Conservation (phyloP, 2,329 filamentous ascomycete genomes). For the Ceratocystis papillata region DNA sequence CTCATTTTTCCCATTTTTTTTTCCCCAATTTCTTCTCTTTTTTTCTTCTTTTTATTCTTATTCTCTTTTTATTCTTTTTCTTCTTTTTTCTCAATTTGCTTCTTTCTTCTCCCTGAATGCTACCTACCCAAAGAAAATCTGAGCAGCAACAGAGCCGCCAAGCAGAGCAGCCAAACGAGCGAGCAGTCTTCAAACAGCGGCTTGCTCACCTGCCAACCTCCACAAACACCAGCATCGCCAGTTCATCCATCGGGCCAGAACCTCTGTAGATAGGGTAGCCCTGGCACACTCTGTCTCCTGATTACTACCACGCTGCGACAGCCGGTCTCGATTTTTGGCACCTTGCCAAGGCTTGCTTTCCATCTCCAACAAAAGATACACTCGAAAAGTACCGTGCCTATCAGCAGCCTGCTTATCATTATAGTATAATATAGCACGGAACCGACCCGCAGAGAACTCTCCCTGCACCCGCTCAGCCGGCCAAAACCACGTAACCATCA, state of each 20-base stretch:
- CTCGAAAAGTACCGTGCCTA: not conserved
- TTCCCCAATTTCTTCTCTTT: not conserved
- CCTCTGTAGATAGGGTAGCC: too few species aligned
- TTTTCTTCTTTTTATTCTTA: not conserved
- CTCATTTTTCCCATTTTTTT: not conserved
- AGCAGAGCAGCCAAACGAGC: too few species aligned
- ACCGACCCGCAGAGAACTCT: not conserved
- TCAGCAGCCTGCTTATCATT: not conserved
- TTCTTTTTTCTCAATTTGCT: too few species aligned
- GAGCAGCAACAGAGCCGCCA: too few species aligned
- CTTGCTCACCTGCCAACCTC: too few species aligned
- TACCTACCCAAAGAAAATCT: too few species aligned
- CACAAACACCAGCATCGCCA: too few species aligned
- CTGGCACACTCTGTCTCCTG: too few species aligned
- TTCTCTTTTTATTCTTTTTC: too few species aligned
- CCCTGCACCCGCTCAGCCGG: constrained; percentile 2
- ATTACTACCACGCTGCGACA: not conserved
- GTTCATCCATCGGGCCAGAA: too few species aligned
- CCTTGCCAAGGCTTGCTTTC: not conserved
- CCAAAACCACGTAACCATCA: not conserved
- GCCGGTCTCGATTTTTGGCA: not conserved
- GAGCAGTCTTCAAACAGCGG: too few species aligned
- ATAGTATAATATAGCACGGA: not conserved
- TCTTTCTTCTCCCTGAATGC: too few species aligned
- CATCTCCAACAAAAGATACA: constrained; percentile 2